Conservation (phyloP, 805 yeast genomes). For the Wickerhamomyces canadensis region DNA sequence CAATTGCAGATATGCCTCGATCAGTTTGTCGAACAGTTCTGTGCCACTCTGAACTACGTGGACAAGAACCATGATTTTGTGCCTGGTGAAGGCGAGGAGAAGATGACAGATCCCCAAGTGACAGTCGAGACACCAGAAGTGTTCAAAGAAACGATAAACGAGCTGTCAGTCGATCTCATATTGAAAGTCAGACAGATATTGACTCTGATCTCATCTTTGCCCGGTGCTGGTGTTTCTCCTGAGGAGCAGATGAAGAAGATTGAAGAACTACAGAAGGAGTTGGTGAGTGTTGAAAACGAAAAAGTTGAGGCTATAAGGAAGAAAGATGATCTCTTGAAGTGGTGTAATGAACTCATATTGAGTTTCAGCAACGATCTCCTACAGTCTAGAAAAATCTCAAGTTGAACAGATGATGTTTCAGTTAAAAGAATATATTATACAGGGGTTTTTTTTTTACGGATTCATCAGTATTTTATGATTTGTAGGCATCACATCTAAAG, state of each 20-base stretch:
- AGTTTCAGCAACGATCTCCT: slow-evolving; percentile 36
- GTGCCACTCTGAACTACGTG: slow-evolving; percentile 71
- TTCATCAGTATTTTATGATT: not conserved
- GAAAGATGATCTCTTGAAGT: slow-evolving; percentile 55
- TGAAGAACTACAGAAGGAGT: slow-evolving; percentile 52
- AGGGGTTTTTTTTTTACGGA: not conserved
- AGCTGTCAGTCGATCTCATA: slow-evolving; percentile 79
- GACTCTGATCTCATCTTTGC: slow-evolving; percentile 79
- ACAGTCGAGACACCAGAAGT: slow-evolving; percentile 44
- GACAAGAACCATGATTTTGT: slow-evolving; percentile 69
- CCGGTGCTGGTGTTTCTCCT: slow-evolving; percentile 86
- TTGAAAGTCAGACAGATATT: slow-evolving; percentile 82
- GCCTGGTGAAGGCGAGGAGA: slow-evolving; percentile 45
- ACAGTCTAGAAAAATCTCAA: slow-evolving; percentile 23
- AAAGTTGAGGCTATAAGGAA: slow-evolving; percentile 51
- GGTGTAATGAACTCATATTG: slow-evolving; percentile 62
- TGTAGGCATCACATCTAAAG: slow-evolving; percentile 32
- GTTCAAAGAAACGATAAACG: slow-evolving; percentile 49
- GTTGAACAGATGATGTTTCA: not conserved
- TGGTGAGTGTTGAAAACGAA: slow-evolving; percentile 53
- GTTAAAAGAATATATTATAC: not conserved
- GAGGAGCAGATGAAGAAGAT: slow-evolving; percentile 65
- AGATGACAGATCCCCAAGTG: slow-evolving; percentile 58
- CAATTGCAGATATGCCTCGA: slow-evolving; percentile 88
- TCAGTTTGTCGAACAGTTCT: slow-evolving; percentile 69